Evolutionary conservation across 148 eudicot species (phyloP), one percentile per base, ranked within the genome.

Genomic region (Fagopyrum esculentum): DNA sequence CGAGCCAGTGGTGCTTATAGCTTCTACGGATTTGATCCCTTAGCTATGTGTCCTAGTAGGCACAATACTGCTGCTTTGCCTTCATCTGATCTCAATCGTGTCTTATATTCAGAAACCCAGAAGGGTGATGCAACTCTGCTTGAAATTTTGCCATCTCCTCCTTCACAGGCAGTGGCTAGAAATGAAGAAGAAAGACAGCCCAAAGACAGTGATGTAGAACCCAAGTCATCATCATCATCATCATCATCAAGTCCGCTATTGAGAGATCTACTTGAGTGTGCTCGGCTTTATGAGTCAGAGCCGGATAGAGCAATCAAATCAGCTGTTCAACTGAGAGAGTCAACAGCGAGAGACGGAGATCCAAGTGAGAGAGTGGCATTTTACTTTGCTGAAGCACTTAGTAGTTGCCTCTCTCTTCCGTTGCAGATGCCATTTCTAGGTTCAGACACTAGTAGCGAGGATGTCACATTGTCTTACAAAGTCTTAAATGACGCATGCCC

Each of bases 401-500:
- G 75, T 77, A 45, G 46, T 44, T 83, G 90, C 29, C 75, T 93
- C 48, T 77, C 82, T 22, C 48, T 50, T 16, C 45, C 72, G 44
- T 72, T 74, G 70, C 77, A 44, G 70, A 43, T 70, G 6, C 50
- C 74, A 19, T 35, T 80, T 0, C 63, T 74, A 17, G 61, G 64
- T 49, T 45, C 46, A 26, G 86, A 81, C 15, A 78, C 87, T 17
- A 84, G 80, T 26, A 66, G 92, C 2, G 96, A 85, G 61, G 97
- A 92, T 80, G 81, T 82, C 68, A 85, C 86, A 2, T 73, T 87
- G 17, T 82, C 89, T 0, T 94, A 94, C 85, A 94, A 94, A 56
- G 87, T 88, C 30, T 46, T 94, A 16, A 91, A 94, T 85, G 98
- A 94, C 70, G 97, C 97, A 50, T 90, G 96, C 51, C 98, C 98